Evolutionary conservation across 2,329 filamentous ascomycete genomes (phyloP), one percentile per base, ranked within the genome.

Genomic region (Apiospora malaysiana): DNA sequence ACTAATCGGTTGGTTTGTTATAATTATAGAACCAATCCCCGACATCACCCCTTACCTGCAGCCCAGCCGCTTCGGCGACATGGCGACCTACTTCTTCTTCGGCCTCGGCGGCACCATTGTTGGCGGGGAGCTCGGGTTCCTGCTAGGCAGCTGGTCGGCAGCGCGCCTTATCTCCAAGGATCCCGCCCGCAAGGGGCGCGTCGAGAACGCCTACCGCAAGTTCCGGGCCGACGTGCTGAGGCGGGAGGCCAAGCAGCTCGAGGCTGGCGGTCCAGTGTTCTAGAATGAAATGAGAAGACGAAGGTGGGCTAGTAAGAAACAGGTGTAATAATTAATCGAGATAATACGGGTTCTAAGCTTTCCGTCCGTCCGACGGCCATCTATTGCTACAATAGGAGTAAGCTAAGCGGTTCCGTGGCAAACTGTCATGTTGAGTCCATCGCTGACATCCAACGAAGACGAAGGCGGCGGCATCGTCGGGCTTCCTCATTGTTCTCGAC

Each of bases 161-260:
- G 83, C 85, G 43, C 82, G 86, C 47, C 81, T 81, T 0, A 87
- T 93, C 69, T 83, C 82, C 0, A 79, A 78, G 37, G 87, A 92
- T 74, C 84, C 87, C 0, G 87, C 87, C 70, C 83, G 84, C 21
- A 84, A 82, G 73, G 80, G 83, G 74, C 83, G 90, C 73, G 89
- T 93, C 70, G 89, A 92, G 80, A 85, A 80, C 68, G 91, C 91
- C 0, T 92, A 91, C 72, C 83, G 87, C 74, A 85, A 83, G 70
- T 92, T 92, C 78, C 86, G 86, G 71, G 88, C 88, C 0, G 91
- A 93, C 80, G 85, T 88, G n/a, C 77, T 93, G 76, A 85, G 88
- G 75, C 85, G 84, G 72, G 85, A 92, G 80, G 86, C 90, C 12
- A 82, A 88, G 74, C 76, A 80, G 37, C 74, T 93, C 71, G 89